Evolutionary conservation across 371 early-diverging fungal genomes (phyloP).

Genomic region (Lichtheimia hyalospora): DNA sequence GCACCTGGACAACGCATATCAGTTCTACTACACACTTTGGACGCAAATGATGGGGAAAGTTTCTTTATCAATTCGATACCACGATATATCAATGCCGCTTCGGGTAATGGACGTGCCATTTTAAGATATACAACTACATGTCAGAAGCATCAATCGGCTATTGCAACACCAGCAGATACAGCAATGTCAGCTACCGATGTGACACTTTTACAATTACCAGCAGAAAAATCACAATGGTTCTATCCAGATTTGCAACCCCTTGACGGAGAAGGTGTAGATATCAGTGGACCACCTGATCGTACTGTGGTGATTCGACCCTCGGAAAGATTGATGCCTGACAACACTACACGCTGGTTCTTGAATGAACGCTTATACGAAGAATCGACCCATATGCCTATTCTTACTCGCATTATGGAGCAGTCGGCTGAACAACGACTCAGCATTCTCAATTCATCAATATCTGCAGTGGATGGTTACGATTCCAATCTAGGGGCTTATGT

Average conservation of each 20-base stretch:
- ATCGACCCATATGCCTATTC: constrained; percentile 3
- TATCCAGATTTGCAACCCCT: constrained; percentile 11
- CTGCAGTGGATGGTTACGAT: constrained; percentile 9
- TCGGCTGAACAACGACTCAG: too few relatives aligned
- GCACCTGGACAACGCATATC: constrained; percentile 46
- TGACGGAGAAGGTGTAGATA: not conserved
- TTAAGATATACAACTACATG: not conserved
- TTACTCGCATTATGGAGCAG: constrained; percentile 2
- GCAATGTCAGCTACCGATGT: not conserved
- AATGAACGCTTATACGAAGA: constrained; percentile 26
- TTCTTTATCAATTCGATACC: constrained; percentile 7
- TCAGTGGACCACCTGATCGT: constrained; percentile 7
- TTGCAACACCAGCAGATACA: not conserved
- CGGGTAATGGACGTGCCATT: constrained; percentile 8
- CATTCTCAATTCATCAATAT: too few relatives aligned
- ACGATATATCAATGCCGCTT: not conserved
- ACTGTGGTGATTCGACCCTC: constrained; percentile 11
- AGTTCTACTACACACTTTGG: constrained; percentile 25
- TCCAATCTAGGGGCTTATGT: constrained; percentile 30
- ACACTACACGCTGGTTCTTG: constrained; percentile 27
- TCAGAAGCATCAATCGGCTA: not conserved
- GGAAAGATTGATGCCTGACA: constrained; percentile 12
- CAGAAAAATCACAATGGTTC: constrained; percentile 11
- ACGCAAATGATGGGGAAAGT: not conserved
- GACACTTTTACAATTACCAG: not conserved